Base-by-base conservation (phyloP, 768 basidiomycete species). In the Suillus occidentalis region DNA sequence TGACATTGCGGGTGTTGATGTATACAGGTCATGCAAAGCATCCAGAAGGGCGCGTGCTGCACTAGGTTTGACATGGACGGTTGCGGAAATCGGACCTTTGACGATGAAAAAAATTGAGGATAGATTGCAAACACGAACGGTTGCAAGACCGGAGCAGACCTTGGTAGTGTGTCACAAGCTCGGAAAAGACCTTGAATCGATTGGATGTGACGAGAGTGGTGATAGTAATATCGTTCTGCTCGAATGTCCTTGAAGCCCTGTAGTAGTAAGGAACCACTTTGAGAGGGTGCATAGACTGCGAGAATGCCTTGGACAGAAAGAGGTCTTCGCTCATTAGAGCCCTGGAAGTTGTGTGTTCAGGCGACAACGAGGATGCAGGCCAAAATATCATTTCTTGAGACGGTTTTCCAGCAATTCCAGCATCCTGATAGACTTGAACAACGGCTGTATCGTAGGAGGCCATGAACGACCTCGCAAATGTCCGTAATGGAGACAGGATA, bases 181-280 rank as follows among this genome's bases (percentile, higher is more conserved):
- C 83, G 22, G 82, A 81, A 69, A 95, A 87, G 37, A 89, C 89
- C 55, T 86, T 80, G 74, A 94, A 89, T 20, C 94, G 83, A 69
- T 91, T 90, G 70, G 85, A 86, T 3, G 94, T 95, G 43, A 95
- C 88, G 39, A 94, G 82, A 0, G 94, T 95, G 0, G 94, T 91
- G 63, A 95, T 87, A 3, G 94, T 95, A 60, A 95, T 87, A 66
- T 94, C 93, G 43, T 89, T 83, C 39, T 76, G 69, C 57, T 86
- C 81, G 67, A 89, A 83, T 14, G 71, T 69, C 2, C 83, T 84
- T 14, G 82, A 81, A 2, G 90, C 91, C 60, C 86, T 85, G 73
- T 91, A 92, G 76, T 90, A 94, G 78, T 89, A 95, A 0, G 94
- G 94, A 22, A 92, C 82, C 62, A 94, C 86, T 68, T 87, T 87